These are phyloP conservation scores for Staphylotrichum longicolle DNA, from an alignment of 495 filamentous ascomycete genomes.

Conservation along the genomic window DNA sequence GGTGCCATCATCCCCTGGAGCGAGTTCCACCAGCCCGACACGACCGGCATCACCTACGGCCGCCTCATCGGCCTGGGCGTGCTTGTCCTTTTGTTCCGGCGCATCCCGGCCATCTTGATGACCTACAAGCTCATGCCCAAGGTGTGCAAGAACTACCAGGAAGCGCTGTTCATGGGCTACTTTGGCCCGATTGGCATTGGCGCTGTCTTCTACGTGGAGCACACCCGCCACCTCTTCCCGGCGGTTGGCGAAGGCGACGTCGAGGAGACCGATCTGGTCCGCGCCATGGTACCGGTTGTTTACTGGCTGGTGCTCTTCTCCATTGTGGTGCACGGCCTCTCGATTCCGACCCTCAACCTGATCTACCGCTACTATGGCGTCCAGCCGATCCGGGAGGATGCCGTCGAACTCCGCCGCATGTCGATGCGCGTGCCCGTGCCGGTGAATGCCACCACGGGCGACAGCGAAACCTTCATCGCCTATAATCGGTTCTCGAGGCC, in stretches of 20 bases:
- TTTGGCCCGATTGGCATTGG: constrained; percentile 89
- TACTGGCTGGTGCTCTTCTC: constrained; percentile 61
- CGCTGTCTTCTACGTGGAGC: constrained; percentile 78
- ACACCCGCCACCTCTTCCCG: constrained; percentile 55
- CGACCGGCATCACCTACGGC: constrained; percentile 50
- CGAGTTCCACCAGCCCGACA: constrained; percentile 41
- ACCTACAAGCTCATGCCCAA: constrained; percentile 64
- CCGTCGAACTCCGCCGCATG: constrained; percentile 48
- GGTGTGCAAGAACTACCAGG: constrained; percentile 58
- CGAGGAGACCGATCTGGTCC: constrained; percentile 52
- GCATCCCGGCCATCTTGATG: constrained; percentile 40
- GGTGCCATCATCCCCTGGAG: constrained; percentile 78
- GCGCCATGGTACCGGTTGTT: constrained; percentile 53
- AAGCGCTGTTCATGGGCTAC: constrained; percentile 81
- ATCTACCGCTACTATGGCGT: constrained; percentile 49
- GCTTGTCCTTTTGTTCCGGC: constrained; percentile 66
- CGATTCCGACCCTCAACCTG: constrained; percentile 51
- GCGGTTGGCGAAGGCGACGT: constrained; percentile 49
- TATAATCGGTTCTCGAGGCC: constrained; percentile 58
- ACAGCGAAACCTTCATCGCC: constrained; percentile 44
- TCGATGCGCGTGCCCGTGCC: constrained; percentile 52
- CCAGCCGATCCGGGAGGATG: constrained; percentile 50
- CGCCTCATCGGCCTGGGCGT: constrained; percentile 71
- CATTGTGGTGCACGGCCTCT: constrained; percentile 57
- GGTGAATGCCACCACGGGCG: constrained; percentile 47